A percentile compares a stretch with the other conserved stretches of the same genome.
Evolutionary conservation across 2,329 filamentous ascomycete genomes (phyloP).

Genomic region (Pochonia chlamydosporia): DNA sequence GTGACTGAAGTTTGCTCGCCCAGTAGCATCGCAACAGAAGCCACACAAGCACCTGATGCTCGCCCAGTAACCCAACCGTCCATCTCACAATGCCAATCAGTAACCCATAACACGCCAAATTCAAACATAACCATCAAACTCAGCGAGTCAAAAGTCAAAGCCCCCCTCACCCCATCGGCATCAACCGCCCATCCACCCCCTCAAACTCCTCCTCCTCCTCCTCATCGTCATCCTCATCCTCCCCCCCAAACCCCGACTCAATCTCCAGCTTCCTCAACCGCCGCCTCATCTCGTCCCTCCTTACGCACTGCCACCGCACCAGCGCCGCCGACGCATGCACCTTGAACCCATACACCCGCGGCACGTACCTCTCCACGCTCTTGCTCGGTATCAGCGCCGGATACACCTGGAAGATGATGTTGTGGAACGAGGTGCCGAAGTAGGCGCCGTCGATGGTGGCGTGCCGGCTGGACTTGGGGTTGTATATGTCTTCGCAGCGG

Average conservation of each 20-base stretch:
- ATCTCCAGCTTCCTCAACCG: constrained; percentile 66
- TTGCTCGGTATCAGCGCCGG: constrained; percentile 84
- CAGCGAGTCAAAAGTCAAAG: neutral
- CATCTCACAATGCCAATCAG: no score
- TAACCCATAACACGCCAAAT: neutral
- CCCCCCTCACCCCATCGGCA: constrained; percentile 11
- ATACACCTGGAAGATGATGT: constrained; percentile 98
- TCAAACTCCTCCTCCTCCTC: constrained; percentile 48
- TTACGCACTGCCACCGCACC: constrained; percentile 81
- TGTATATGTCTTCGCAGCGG: constrained; percentile 97
- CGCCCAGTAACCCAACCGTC: no score
- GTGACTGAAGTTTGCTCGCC: no score
- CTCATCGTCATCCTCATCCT: constrained; percentile 57
- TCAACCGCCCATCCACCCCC: constrained; percentile 26
- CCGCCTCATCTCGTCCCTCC: constrained; percentile 76
- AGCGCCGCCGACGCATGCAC: constrained; percentile 86
- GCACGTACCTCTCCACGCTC: constrained; percentile 78
- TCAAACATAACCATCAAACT: neutral
- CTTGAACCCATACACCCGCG: constrained; percentile 89
- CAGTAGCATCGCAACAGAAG: no score
- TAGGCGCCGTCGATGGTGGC: constrained; percentile 95
- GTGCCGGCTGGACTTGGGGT: constrained; percentile 95
- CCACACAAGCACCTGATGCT: no score
- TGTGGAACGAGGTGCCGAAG: constrained; percentile 97
- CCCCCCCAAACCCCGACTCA: constrained; percentile 74